Percentiles rank a stretch among this genome's conserved stretches.
These are phyloP conservation scores for Lecanoromycetidae sp. DNA, from an alignment of 2,329 filamentous ascomycete species.

Conservation along the genomic window DNA sequence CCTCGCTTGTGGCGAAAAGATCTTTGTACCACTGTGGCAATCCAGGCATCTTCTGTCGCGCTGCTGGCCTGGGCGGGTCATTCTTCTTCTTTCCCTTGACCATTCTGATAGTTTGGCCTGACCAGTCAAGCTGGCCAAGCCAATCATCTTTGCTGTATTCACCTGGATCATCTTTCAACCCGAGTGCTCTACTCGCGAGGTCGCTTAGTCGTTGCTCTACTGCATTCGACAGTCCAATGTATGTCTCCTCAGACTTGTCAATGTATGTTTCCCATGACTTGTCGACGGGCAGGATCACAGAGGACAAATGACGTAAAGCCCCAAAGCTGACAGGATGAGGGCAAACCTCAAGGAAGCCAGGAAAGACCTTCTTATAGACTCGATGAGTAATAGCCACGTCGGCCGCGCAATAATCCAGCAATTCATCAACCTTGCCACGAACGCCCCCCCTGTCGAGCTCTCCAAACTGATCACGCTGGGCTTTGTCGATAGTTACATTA, in stretches of 20 bases:
- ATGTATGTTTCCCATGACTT: conserved; percentile 80
- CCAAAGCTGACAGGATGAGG: conserved; percentile 97
- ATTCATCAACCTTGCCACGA: conserved; percentile 58
- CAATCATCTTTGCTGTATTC: conserved; percentile 73
- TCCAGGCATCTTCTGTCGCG: conserved; percentile 82
- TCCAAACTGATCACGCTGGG: conserved; percentile 73
- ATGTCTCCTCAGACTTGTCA: conserved; percentile 70
- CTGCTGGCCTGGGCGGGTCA: conserved; percentile 63
- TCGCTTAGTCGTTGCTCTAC: conserved; percentile 63
- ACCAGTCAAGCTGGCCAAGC: conserved; percentile 91
- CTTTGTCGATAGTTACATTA: conserved; percentile 81
- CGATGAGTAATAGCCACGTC: conserved; percentile 88
- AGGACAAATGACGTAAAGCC: conserved; percentile 80
- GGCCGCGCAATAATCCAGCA: conserved; percentile 87
- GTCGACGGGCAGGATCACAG: conserved; percentile 83
- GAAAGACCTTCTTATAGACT: conserved; percentile 89
- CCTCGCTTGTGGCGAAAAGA: conserved; percentile 58
- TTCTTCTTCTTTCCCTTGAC: conserved; percentile 80
- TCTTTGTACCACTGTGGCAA: conserved; percentile 96
- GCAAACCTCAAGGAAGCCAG: conserved; percentile 76
- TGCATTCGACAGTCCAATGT: conserved; percentile 61
- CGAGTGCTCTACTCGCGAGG: conserved; percentile 64
- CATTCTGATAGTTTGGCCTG: conserved; percentile 82
- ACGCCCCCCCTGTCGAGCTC: conserved; percentile 64
- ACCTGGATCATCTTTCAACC: conserved; percentile 55